Evolutionary conservation across 495 filamentous ascomycete genomes (phyloP), one percentile per base, ranked within the genome.

Genomic region (Penicillium parvum): DNA sequence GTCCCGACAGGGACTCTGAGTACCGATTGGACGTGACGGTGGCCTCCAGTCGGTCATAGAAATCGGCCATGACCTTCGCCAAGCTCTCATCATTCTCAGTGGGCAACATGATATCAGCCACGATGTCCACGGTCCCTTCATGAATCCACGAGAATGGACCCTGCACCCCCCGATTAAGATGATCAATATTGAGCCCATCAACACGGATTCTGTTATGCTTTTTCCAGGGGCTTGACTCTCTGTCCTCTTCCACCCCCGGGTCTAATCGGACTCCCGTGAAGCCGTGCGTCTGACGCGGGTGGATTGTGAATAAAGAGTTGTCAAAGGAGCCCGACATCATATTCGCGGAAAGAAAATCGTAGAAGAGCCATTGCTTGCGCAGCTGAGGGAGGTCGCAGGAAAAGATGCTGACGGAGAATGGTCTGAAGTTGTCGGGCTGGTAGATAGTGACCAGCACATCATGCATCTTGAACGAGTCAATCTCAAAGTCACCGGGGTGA

Each of bases 111-210:
- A 97, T 81, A 50, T 98, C 94, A 5, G 94, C 87, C 12, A 96
- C 85, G 40, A 98, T 95, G 58, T 98, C 94, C 27, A 98, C 92
- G 38, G 86, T 90, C 6, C 92, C 92, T 63, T 95, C 86, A 54
- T 91, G 83, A 27, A 98, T 98, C 92, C 92, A 98, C 0, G 88
- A 90, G 60, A 98, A 97, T 0, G 90, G 92, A 0, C 92, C 94
- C 48, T 92, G 81, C 4, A 96, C 85, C 21, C 92, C 91, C 23
- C 89, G 84, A 56, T 98, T 98, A 3, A 98, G 73, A 61, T 98
- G 92, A 56, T 96, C 91, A 40, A 98, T 95, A 55, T 85, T 94
- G 4, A 98, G 75, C 7, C 86, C 89, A 56, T 96, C 92, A 48
- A 98, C 92, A 11, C 92, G 79, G 20, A 95, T 75, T 36, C 92